Evolutionary conservation across 208 protist genomes (phyloP).

Genomic region (Crithidia expoeki): DNA sequence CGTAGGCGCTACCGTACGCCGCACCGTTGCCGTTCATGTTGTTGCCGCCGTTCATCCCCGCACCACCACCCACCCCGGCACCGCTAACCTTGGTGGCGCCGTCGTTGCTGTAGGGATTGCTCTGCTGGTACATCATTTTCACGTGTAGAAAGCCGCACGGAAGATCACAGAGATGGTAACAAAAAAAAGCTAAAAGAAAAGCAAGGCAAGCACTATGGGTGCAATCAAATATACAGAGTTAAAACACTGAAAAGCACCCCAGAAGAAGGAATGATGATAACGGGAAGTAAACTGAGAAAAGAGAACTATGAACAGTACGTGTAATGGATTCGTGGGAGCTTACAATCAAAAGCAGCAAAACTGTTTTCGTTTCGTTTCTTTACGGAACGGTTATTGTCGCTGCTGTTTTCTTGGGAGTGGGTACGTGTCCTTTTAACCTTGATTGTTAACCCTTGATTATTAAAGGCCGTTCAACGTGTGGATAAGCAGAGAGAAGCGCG

Average conservation of each 20-base stretch:
- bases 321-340: not conserved
- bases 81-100: constrained; percentile 27
- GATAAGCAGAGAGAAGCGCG: not conserved
- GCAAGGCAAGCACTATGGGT: not conserved
- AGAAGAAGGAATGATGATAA: not conserved
- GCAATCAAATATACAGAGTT: constrained; percentile 18
- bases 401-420: not conserved
- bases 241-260: constrained; percentile 3
- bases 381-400: too few relatives aligned
- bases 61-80: not conserved
- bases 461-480: not conserved
- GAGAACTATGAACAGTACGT: constrained; percentile 8
- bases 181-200: constrained; percentile 11
- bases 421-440: not conserved
- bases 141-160: not conserved
- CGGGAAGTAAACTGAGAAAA: not conserved
- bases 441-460: not conserved
- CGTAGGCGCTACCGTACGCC: constrained; percentile 27
- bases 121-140: constrained; percentile 20
- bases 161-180: not conserved
- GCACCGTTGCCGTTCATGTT: constrained; percentile 15
- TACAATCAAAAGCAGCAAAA: too few relatives aligned
- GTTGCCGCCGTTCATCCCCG: not conserved
- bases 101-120: constrained; percentile 28
- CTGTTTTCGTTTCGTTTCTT: too few relatives aligned